phyloP scores from a whole-genome alignment of 2,329 filamentous ascomycete genomes.

The Xylariomycetidae sp. region DNA sequence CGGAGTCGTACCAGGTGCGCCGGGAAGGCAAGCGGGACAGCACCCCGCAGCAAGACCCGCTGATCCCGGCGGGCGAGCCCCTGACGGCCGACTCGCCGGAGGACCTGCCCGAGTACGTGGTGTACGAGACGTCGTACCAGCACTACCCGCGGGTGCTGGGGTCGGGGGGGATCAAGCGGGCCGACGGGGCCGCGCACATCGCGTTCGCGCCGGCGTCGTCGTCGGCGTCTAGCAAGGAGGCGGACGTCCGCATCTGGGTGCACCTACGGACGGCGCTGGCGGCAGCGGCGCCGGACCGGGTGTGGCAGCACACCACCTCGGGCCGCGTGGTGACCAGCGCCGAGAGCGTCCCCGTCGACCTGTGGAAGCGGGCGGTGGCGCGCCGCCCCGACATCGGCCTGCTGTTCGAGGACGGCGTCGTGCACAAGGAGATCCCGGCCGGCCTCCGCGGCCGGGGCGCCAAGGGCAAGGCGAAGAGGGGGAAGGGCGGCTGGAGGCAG shows the following conservation, averaged over 20 bases:
- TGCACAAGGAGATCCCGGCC: conserved; percentile 36
- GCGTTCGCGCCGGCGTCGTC: conserved; percentile 26
- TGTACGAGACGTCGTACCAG: conserved; percentile 40
- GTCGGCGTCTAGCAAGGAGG: conserved; percentile 26
- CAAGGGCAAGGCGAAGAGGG: conserved; percentile 35
- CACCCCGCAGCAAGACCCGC: conserved; percentile 12
- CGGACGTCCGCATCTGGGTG: conserved; percentile 38
- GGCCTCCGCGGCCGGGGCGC: conserved; percentile 34
- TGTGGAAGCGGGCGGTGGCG: conserved; percentile 37
- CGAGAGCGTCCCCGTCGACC: conserved; percentile 27
- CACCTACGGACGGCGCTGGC: conserved; percentile 30
- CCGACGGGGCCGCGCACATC: conserved; percentile 31
- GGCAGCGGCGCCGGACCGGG: conserved; percentile 26
- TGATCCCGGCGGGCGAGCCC: conserved; percentile 26
- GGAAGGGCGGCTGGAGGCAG: conserved; percentile 29
- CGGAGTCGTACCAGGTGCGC: conserved; percentile 31
- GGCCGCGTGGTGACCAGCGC: conserved; percentile 29
- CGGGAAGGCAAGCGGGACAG: conserved; percentile 24
- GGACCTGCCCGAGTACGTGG: conserved; percentile 34
- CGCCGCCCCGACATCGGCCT: conserved; percentile 35
- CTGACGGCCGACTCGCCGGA: conserved; percentile 24
- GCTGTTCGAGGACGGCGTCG: conserved; percentile 36
- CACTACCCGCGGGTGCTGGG: conserved; percentile 37
- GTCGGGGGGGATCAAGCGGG: conserved; percentile 32
- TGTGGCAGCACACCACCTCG: conserved; percentile 33